Evolutionary conservation across 495 filamentous ascomycete genomes (phyloP), one percentile per base, ranked within the genome.

Genomic region (Penicillium lividum): DNA sequence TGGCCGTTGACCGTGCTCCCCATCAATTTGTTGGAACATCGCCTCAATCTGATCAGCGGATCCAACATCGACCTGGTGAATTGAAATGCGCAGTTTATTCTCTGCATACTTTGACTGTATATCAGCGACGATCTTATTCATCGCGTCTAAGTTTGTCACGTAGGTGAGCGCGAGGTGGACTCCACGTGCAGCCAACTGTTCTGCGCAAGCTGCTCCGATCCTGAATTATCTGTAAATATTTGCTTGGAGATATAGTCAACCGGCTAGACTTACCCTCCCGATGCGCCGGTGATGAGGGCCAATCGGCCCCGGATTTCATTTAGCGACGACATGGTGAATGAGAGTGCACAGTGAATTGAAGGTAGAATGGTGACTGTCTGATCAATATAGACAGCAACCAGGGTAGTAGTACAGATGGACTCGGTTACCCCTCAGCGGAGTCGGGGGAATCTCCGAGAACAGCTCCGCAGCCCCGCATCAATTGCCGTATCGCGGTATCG

Each of bases 271-370:
- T 78, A 86, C 85, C 85, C 84, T 68, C 84, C 84, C 30, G 85
- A 87, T 59, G 84, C 85, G 22, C 85, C 85, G 4, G 85, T 88
- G 58, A 88, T 79, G 5, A 88, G 79, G 57, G 83, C 84, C 16
- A 88, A 73, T 45, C 82, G 80, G 59, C 84, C 84, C 18, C 64
- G 70, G 53, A 87, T 74, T 33, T 81, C 75, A 63, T 86, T 86
- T 58, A 81, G 49, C 10, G 68, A 67, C 6, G 49, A 52, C 68
- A 71, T 71, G 51, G 16, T 60, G 34, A 30, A n/a, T 31, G 46
- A 49, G 44, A 28, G 13, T 47, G 1, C 5, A 28, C 43, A 47
- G 18, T 28, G 8, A 28, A 13, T 40, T 40, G 44, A 28, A 47
- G 28, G 10, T 8, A 42, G 15, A 25, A 28, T 5, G 9, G 16